Evolutionary conservation across 192 early-diverging fungal species (phyloP), one percentile per base, ranked within the genome.

Genomic region (Coemansia sp.): DNA sequence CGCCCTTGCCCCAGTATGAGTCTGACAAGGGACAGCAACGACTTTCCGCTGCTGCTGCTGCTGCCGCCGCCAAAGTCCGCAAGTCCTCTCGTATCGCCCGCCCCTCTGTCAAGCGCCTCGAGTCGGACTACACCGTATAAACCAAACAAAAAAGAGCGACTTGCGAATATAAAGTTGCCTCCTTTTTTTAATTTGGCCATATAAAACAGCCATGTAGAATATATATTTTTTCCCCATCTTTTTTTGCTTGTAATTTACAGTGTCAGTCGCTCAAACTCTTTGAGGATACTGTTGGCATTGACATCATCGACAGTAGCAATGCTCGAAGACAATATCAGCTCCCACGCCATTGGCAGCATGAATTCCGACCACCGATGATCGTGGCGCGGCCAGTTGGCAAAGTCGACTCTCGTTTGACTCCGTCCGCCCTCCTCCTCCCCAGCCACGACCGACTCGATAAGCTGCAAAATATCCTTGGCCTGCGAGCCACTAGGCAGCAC

Each of bases 311-410:
- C 60, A 14, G 75, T 56, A 9, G 67, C 40, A 19, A 67, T 62
- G 31, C 20, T 49, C 14, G 77, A 70, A 8, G 78, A 70, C 24
- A 73, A 40, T 24, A 75, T 8, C 29, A 81, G 73, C 66, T 81
- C 78, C 78, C 78, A 81, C n/a, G 68, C 73, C 32, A 82, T 62
- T 29, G 69, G 79, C 59, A 82, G 70, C 73, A 82, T 72, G 47
- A 76, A 82, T 37, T 39, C 68, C 19, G 78, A 64, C 73, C 66
- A 75, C 43, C 37, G 25, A 5, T 12, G 36, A 11, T 64, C 68
- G 6, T 20, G 31, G 0, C 36, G 43, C 29, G 36, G 43, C 1
- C 62, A 40, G 5, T 45, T 46, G 2, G 6, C 9, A 40, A 63
- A 46, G 53, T 54, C 68, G 6, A 64, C 68, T 17, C 62, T 31